Evolutionary conservation across 164 flowering plant species (phyloP).

Genomic region (Aristolochia fimbriata): DNA sequence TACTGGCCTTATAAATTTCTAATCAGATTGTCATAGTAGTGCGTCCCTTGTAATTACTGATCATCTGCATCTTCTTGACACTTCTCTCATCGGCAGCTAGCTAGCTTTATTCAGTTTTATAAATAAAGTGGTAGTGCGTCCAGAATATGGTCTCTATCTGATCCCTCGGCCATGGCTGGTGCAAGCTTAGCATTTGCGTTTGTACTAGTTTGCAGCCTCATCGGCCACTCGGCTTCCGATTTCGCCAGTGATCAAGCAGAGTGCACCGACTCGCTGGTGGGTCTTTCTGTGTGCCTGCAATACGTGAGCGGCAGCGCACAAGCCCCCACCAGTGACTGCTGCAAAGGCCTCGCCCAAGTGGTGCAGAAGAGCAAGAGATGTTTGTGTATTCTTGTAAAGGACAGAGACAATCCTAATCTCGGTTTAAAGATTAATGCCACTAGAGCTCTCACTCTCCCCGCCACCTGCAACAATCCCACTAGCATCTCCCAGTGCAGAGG

Average conservation of each 20-base stretch:
- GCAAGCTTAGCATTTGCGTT: background rate
- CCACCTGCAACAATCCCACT: conserved; percentile 6
- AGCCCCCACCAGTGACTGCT: conserved; percentile 65
- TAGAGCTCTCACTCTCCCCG: conserved; percentile 46
- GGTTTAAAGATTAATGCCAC: conserved; percentile 62
- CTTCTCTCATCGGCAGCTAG: too few species aligned
- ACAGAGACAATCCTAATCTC: conserved; percentile 51
- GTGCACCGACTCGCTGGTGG: conserved; percentile 42
- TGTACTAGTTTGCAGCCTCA: conserved; percentile 8
- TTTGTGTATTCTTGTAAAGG: conserved; percentile 57
- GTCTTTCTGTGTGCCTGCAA: conserved; percentile 55
- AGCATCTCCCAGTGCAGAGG: conserved; percentile 1
- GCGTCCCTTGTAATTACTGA: too few species aligned
- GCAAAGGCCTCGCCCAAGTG: conserved; percentile 48
- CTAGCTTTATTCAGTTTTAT: too few species aligned
- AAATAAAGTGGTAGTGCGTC: too few species aligned
- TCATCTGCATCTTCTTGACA: too few species aligned
- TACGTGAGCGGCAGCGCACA: conserved; percentile 53
- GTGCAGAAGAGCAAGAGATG: conserved; percentile 52
- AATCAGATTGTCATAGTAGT: too few species aligned
- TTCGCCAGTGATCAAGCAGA: conserved; percentile 39
- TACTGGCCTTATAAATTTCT: too few species aligned
- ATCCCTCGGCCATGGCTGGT: too few species aligned
- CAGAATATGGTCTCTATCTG: too few species aligned
- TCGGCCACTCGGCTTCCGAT: conserved; percentile 25